phyloP scores from a whole-genome alignment of 441 rosid species.

The Populus hybrid region DNA sequence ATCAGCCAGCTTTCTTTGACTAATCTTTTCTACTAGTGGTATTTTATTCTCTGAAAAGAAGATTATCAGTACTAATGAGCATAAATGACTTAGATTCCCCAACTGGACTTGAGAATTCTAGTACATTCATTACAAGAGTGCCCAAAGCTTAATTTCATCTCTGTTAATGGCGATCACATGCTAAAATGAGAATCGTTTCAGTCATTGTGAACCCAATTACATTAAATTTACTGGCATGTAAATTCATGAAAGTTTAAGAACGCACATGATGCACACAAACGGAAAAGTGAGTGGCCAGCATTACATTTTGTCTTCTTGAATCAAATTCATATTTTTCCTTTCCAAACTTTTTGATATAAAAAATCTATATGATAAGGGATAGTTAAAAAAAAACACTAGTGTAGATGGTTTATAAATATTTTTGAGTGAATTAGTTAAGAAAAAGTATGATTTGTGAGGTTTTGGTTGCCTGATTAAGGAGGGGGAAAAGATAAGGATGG shows the following conservation, averaged over 20 bases:
- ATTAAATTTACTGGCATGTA: not conserved
- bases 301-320: not conserved
- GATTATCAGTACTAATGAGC: not conserved
- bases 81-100: not conserved
- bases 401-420: not conserved
- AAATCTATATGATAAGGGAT: not conserved
- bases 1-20: not conserved
- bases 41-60: not conserved
- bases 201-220: not conserved
- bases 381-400: no score
- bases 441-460: no score
- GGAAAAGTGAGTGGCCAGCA: not conserved
- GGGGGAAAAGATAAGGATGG: no score
- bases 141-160: not conserved
- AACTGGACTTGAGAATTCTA: no score
- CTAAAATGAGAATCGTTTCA: not conserved
- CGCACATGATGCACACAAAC: constrained; percentile 26
- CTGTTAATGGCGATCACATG: constrained; percentile 30
- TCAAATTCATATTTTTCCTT: not conserved
- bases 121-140: not conserved
- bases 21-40: not conserved
- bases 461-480: no score
- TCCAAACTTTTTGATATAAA: not conserved
- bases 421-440: not conserved
- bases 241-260: not conserved